Evolutionary conservation across 1,284 basidiomycete genomes (phyloP).

Genomic region (Cryptococcus jaspeensis): DNA sequence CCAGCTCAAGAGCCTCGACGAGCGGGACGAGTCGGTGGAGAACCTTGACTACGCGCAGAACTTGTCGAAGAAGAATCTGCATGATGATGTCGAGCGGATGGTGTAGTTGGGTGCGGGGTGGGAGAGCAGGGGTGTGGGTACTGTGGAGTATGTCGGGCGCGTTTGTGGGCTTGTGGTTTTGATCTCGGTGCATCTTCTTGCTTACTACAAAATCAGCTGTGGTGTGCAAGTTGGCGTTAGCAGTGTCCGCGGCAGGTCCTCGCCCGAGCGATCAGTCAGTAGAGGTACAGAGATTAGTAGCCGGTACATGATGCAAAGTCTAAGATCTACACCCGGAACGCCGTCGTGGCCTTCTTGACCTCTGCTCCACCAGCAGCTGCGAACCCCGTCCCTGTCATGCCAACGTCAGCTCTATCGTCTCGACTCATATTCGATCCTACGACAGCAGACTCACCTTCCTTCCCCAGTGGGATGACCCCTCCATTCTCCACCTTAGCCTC

Average conservation of each 20-base stretch:
- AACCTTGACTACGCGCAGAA: conserved; percentile 7
- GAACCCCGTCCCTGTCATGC: conserved; percentile 78
- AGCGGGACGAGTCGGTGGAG: conserved; percentile 5
- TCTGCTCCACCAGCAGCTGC: conserved; percentile 88
- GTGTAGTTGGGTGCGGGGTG: too few relatives aligned
- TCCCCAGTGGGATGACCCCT: conserved; percentile 56
- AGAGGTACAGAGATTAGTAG: background rate
- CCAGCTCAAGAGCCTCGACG: conserved; percentile 1
- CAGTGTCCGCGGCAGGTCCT: too few relatives aligned
- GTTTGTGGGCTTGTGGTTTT: too few relatives aligned
- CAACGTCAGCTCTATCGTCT: too few relatives aligned
- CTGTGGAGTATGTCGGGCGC: too few relatives aligned
- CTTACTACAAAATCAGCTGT: too few relatives aligned
- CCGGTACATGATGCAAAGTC: background rate
- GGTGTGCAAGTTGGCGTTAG: too few relatives aligned
- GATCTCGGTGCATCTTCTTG: too few relatives aligned
- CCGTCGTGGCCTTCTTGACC: conserved; percentile 47
- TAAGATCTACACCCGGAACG: conserved; percentile 41
- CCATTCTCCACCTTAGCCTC: conserved; percentile 55
- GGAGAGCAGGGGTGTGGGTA: too few relatives aligned
- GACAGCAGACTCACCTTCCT: conserved; percentile 71
- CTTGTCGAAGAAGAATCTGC: conserved; percentile 8
- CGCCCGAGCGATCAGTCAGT: background rate
- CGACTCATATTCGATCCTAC: background rate
- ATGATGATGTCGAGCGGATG: background rate